Evolutionary conservation across 2,329 filamentous ascomycete species (phyloP), one percentile per base, ranked within the genome.

Genomic region (Teratosphaeria viscida): DNA sequence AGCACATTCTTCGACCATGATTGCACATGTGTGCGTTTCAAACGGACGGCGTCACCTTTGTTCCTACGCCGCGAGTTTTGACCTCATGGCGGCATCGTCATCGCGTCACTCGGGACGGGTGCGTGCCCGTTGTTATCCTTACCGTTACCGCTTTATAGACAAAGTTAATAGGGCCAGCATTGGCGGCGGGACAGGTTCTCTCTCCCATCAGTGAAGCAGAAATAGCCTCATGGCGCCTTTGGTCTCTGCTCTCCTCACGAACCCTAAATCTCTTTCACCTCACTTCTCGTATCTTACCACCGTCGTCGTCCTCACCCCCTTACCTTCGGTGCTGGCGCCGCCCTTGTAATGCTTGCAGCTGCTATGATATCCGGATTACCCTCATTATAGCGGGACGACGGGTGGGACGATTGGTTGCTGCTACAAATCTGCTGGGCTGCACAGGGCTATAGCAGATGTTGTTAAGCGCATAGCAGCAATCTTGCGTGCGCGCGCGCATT

Each of bases 381-480:
- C 29, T 16, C 7, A 19, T 49, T 35, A 39, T 54, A 54, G 32
- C 32, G 19, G 8, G 26, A 35, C 52, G 27, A 16, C n/a, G 52
- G 52, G 54, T 16, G 35, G 29, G 23, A 26, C 32, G 54, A 57
- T 52, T 59, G 58, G 58, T 49, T 49, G 16, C 16, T 2, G 43
- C 43, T 49, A 10, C 43, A 19, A 19, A 52, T 39, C 19, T n/a
- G 12, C n/a, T 49, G 16, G 35, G 5, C 16, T 43, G 52, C 32
- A 37, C 16, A 19, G 35, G 54, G 29, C 55, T 27, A 60, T 57
- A 60, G 29, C 55, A 57, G 55, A 57, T 57, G 56, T 49, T 39
- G 34, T 56, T 56, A 53, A 57, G 39, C 16, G 26, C 43, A 37
- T 60, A 27, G 52, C 37, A 35, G 23, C 59, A 59, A 59, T 61